Evolutionary conservation across 2,329 filamentous ascomycete species (phyloP).

Genomic region (Sordariomycetes sp.): DNA sequence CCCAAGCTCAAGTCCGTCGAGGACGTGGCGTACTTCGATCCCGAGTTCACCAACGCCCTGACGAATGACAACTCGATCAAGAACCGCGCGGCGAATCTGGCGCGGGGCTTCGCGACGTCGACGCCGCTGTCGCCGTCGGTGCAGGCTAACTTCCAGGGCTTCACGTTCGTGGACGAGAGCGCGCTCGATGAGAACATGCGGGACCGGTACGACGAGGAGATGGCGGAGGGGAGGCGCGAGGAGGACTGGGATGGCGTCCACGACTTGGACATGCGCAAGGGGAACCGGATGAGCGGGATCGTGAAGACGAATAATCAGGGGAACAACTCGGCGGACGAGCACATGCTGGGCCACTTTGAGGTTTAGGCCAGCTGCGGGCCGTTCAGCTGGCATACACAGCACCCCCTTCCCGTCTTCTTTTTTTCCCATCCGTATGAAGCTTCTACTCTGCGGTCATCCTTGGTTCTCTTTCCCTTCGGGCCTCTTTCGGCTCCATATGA

Average conservation of each 20-base stretch:
- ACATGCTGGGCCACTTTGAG: constrained; percentile 54
- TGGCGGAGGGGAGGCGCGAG: constrained; percentile 33
- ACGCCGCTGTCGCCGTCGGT: constrained; percentile 90
- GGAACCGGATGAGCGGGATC: constrained; percentile 52
- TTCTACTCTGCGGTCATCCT: not conserved
- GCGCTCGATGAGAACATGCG: constrained; percentile 78
- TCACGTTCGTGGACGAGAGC: constrained; percentile 98
- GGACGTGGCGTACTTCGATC: constrained; percentile 96
- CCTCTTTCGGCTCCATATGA: not conserved
- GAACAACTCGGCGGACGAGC: constrained; percentile 43
- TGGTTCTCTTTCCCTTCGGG: not conserved
- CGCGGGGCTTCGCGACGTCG: constrained; percentile 73
- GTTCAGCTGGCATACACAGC: not conserved
- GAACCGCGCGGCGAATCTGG: constrained; percentile 75
- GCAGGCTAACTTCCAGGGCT: constrained; percentile 96
- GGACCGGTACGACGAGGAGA: constrained; percentile 40
- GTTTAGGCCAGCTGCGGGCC: constrained; percentile 21
- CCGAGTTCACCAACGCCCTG: constrained; percentile 92
- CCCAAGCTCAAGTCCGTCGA: constrained; percentile 92
- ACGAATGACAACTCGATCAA: constrained; percentile 81
- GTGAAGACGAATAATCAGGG: constrained; percentile 29
- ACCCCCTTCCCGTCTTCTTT: too few species aligned
- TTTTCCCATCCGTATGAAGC: not conserved
- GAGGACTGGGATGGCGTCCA: constrained; percentile 47
- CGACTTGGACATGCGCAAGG: constrained; percentile 35